A percentile compares a stretch with the other conserved stretches of the same genome.
These are phyloP conservation scores for Ilex aquifolium DNA, from an alignment of 257 asterid species.

Conservation along the genomic window DNA sequence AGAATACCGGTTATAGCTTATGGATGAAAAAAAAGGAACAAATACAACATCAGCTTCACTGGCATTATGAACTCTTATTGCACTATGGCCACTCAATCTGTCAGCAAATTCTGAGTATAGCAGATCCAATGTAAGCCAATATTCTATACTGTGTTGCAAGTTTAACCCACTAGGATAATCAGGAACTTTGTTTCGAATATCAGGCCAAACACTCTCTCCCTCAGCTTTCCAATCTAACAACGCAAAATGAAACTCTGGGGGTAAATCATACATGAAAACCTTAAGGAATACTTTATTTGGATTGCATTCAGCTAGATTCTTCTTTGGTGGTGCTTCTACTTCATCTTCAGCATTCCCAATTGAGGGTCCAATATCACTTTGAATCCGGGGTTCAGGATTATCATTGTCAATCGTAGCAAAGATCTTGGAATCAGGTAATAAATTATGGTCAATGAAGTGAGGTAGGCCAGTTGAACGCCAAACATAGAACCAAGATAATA, in stretches of 20 bases:
- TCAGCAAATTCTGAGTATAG: slow-evolving; percentile 48
- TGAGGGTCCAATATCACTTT: not conserved
- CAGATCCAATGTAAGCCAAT: slow-evolving; percentile 87
- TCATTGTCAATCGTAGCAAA: slow-evolving; percentile 20
- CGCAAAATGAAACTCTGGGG: slow-evolving; percentile 73
- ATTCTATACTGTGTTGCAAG: slow-evolving; percentile 92
- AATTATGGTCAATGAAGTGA: slow-evolving; percentile 35
- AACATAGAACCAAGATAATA: slow-evolving; percentile 68
- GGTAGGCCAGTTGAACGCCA: slow-evolving; percentile 49
- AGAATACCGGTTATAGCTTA: slow-evolving; percentile 68
- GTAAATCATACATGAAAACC: slow-evolving; percentile 87
- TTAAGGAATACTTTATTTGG: slow-evolving; percentile 39
- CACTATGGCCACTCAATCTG: slow-evolving; percentile 38
- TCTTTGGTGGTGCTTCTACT: slow-evolving; percentile 10
- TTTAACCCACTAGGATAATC: slow-evolving; percentile 84
- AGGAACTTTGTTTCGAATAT: slow-evolving; percentile 51
- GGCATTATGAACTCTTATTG: slow-evolving; percentile 55
- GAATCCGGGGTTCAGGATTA: slow-evolving; percentile 8
- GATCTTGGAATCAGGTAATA: slow-evolving; percentile 43
- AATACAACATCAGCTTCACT: slow-evolving; percentile 88
- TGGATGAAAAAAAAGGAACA: slow-evolving; percentile 86
- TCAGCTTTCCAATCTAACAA: slow-evolving; percentile 62
- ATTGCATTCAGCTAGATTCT: slow-evolving; percentile 25
- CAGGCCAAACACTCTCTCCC: slow-evolving; percentile 68
- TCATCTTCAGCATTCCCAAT: not conserved